These are phyloP conservation scores for Metschnikowia picachoensis DNA, from an alignment of 805 yeast species.

Conservation along the genomic window DNA sequence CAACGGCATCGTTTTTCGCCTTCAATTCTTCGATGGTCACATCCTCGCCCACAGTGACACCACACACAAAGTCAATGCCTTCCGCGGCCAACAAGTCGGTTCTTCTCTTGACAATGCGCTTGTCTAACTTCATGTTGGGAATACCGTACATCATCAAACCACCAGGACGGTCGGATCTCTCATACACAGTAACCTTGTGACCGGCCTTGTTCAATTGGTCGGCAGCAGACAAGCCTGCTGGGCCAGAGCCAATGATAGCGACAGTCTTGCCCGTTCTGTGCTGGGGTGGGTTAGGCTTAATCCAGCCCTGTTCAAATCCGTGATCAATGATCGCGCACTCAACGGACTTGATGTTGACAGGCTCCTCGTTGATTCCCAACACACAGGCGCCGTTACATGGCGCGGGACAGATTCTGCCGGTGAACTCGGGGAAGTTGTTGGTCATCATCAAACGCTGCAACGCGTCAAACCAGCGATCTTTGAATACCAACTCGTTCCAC, in stretches of 20 bases:
- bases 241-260: slow-evolving; percentile 94
- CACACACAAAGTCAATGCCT: slow-evolving; percentile 76
- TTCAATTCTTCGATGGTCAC: slow-evolving; percentile 67
- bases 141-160: slow-evolving; percentile 98
- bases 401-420: slow-evolving; percentile 98
- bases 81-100: slow-evolving; percentile 85
- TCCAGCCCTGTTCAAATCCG: slow-evolving; percentile 97
- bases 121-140: slow-evolving; percentile 98
- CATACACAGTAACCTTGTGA: slow-evolving; percentile 86
- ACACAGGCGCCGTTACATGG: slow-evolving; percentile 97
- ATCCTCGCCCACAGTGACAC: slow-evolving; percentile 82
- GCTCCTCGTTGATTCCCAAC: slow-evolving; percentile 87
- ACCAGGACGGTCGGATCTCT: slow-evolving; percentile 93
- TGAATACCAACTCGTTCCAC: slow-evolving; percentile 95
- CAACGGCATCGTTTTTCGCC: slow-evolving; percentile 70
- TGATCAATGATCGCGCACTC: slow-evolving; percentile 96
- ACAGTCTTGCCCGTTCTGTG: slow-evolving; percentile 79
- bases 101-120: slow-evolving; percentile 88
- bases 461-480: slow-evolving; percentile 93
- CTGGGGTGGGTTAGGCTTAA: slow-evolving; percentile 75
- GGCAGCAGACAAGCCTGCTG: slow-evolving; percentile 95
- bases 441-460: slow-evolving; percentile 89
- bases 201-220: slow-evolving; percentile 97
- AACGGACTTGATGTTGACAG: slow-evolving; percentile 94
- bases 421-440: slow-evolving; percentile 97